phyloP scores from a whole-genome alignment of 257 asterid genomes.

The Hygrophila difformis region DNA sequence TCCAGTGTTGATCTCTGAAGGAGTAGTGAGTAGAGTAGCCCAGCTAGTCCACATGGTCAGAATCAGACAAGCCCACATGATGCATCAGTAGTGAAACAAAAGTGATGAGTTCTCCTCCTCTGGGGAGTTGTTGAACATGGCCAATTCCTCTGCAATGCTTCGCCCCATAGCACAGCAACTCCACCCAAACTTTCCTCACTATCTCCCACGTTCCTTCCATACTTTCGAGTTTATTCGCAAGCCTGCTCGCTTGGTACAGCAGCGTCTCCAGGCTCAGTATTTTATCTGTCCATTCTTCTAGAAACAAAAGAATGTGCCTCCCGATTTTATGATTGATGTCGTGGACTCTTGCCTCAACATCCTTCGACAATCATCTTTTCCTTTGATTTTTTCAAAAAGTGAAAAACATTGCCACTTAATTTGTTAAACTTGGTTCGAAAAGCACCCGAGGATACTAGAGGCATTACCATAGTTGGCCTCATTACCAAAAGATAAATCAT shows the following conservation, averaged over 20 bases:
- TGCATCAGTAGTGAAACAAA: conserved; percentile 37
- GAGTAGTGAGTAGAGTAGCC: too few relatives aligned
- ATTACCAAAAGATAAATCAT: conserved; percentile 16
- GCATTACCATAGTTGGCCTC: conserved; percentile 18
- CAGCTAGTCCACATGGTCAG: too few relatives aligned
- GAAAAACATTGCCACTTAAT: too few relatives aligned
- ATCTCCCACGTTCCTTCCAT: conserved; percentile 11
- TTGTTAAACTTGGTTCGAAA: conserved; percentile 14
- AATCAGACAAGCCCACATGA: conserved; percentile 39
- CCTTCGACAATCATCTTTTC: too few relatives aligned
- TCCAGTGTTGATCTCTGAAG: too few relatives aligned
- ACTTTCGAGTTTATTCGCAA: conserved; percentile 8
- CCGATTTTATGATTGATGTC: too few relatives aligned
- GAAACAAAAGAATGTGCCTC: too few relatives aligned
- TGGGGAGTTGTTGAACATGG: conserved; percentile 29
- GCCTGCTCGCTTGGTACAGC: conserved; percentile 10
- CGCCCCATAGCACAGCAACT: conserved; percentile 31
- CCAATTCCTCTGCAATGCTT: conserved; percentile 21
- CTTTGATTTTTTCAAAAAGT: too few relatives aligned
- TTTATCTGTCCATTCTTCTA: too few relatives aligned
- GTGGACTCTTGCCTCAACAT: too few relatives aligned
- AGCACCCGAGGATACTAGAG: conserved; percentile 10
- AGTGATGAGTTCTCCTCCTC: conserved; percentile 36
- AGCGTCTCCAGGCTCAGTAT: conserved; percentile 13
- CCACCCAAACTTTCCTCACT: conserved; percentile 37